phyloP scores from a whole-genome alignment of 2,329 filamentous ascomycete genomes.

The Phyllachora maydis region DNA sequence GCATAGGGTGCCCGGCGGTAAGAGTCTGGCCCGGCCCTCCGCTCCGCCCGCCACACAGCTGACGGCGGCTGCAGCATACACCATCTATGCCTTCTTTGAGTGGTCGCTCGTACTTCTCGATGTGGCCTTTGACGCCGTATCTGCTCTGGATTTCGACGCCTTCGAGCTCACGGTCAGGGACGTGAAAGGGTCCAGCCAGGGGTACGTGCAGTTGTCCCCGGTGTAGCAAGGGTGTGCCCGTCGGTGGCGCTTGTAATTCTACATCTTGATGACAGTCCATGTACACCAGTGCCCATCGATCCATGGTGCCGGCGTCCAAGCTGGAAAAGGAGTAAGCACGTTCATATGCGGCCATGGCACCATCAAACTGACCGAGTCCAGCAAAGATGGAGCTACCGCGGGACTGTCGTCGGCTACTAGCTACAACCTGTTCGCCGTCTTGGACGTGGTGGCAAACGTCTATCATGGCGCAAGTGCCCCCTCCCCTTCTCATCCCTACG shows the following conservation, averaged over 20 bases:
- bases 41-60: neutral
- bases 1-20: conserved; percentile 81
- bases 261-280: conserved; percentile 7
- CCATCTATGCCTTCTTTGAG: conserved; percentile 93
- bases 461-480: conserved; percentile 59
- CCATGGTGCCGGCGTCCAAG: conserved; percentile 23
- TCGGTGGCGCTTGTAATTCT: conserved; percentile 5
- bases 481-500: no score
- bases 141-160: conserved; percentile 72
- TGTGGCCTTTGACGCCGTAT: conserved; percentile 90
- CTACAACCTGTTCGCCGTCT: conserved; percentile 53
- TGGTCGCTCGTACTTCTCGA: conserved; percentile 91
- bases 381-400: conserved; percentile 54
- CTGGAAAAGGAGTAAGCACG: conserved; percentile 54
- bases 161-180: conserved; percentile 82
- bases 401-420: conserved; percentile 47
- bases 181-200: conserved; percentile 77
- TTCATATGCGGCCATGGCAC: conserved; percentile 1
- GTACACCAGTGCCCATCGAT: conserved; percentile 26
- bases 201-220: conserved; percentile 96
- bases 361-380: conserved; percentile 13
- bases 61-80: conserved; percentile 51
- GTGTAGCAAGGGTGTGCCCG: no score
- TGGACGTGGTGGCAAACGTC: conserved; percentile 72
- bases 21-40: neutral